Base-by-base conservation (phyloP, 139 green algal species). In the Gonium pectorale region DNA sequence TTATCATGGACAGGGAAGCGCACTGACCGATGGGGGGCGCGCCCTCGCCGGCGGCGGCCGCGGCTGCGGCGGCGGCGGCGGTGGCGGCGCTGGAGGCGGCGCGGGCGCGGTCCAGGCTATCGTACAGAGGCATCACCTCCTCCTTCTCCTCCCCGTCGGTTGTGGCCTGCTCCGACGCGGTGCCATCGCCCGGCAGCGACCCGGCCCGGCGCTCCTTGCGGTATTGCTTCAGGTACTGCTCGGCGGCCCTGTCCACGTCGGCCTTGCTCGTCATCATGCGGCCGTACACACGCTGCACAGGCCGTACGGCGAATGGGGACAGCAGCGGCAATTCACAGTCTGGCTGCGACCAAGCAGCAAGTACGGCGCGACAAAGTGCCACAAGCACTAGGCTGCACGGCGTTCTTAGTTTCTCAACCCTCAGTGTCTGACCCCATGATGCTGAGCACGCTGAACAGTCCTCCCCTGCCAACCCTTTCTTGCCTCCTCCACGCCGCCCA, bases 241-340 rank as follows among this genome's bases (percentile, higher is more conserved):
- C 67, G 31, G 88, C 72, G n/a, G 90, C 86, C 1, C 52, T 27
- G 15, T 86, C 54, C 33, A 93, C 66, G 43, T 93, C 86, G 0
- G 70, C 54, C 21, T 63, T 46, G n/a, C 63, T 81, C 33, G 80
- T 71, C 56, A 92, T 87, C 77, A 88, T 92, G 44, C 70, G 52
- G 77, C 90, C 88, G 80, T 91, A 93, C 31, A 89, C 85, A 6
- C 85, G 74, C 84, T 88, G 74, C 38, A 26, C 11, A 33, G 33
- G 40, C 41, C 26, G n/a, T n/a, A n/a, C n/a, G n/a, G n/a, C n/a
- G n/a, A n/a, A n/a, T n/a, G n/a, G n/a, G n/a, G n/a, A n/a, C n/a
- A n/a, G n/a, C n/a, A n/a, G n/a, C n/a, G n/a, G n/a, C n/a, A n/a
- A n/a, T n/a, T n/a, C n/a, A n/a, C n/a, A n/a, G n/a, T n/a, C n/a